Evolutionary conservation across 306 rosid genomes (phyloP).

Genomic region (Casuarina glauca): DNA sequence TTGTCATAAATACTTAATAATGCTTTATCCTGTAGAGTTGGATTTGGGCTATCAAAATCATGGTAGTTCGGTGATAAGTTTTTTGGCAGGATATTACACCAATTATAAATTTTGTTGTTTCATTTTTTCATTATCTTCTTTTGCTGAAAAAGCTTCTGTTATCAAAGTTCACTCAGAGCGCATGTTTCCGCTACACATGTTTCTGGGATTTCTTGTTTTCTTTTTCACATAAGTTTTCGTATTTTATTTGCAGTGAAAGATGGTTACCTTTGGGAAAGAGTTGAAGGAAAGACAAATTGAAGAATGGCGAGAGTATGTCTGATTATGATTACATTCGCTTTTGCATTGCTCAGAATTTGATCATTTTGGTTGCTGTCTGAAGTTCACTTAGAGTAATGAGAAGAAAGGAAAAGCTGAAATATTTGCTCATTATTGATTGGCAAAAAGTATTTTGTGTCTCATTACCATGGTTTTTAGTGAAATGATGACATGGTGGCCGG

Average conservation of each 20-base stretch:
- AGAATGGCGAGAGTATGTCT: slow-evolving; percentile 94
- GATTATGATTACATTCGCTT: background rate
- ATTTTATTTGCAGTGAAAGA: slow-evolving; percentile 48
- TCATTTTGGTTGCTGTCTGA: slow-evolving; percentile 2
- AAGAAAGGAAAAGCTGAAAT: slow-evolving; percentile 1
- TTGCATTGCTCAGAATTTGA: background rate
- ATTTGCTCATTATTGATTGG: background rate
- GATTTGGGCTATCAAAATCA: background rate
- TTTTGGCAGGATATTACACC: background rate
- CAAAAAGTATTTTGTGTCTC: background rate
- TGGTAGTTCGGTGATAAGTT: background rate
- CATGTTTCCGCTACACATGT: slow-evolving; percentile 5
- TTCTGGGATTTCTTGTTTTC: slow-evolving; percentile 10
- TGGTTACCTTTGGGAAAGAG: slow-evolving; percentile 99
- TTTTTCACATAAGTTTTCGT: slow-evolving; percentile 11
- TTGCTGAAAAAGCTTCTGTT: background rate
- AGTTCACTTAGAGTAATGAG: background rate
- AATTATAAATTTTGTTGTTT: background rate
- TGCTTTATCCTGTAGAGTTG: background rate
- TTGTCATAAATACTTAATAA: background rate
- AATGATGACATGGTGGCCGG: background rate
- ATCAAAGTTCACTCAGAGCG: background rate
- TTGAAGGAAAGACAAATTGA: slow-evolving; percentile 79
- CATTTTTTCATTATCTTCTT: slow-evolving; percentile 1
- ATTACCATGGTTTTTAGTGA: background rate